Evolutionary conservation across 2,329 filamentous ascomycete species (phyloP), one percentile per base, ranked within the genome.

Genomic region (Aureobasidium namibiae): DNA sequence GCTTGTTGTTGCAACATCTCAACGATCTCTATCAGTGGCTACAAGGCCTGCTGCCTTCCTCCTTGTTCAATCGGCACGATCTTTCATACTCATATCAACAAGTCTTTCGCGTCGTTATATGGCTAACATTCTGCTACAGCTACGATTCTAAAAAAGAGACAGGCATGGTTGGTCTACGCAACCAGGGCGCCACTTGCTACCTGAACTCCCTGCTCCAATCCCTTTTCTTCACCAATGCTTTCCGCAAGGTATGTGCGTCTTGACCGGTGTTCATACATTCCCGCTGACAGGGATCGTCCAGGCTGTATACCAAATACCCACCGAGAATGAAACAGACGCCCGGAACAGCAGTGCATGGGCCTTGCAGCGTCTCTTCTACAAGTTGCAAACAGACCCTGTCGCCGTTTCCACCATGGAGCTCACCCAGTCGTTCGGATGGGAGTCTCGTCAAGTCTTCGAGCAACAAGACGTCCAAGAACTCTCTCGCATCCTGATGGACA

Each of bases 81-180:
- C 39, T 44, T 7, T 10, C n/a, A 14, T 8, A 23, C 11, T 16
- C 34, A n/a, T 18, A 23, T 3, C 13, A 38, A 26, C 31, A 24
- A 44, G 14, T 9, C 36, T n/a, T 29, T 14, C 13, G 21, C 7
- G 24, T 52, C 18, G 18, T 18, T 36, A 53, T 8, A 9, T 24
- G 2, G 38, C 52, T 56, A 14, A 56, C 52, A 3, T 26, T 39
- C 11, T 48, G 16, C 3, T 16, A 16, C 16, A 57, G 54, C 75
- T 99, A 99, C 72, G 92, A 99, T 71, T 97, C 94, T n/a, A 99
- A 97, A 77, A 95, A 94, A 72, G 92, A 96, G 75, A 99, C 94
- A 0, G 94, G 94, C 60, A 97, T 92, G 77, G 94, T 99, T 42
- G 94, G 94, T 2, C 78, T 99, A 57, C 94, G 94, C 74, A 99